Evolutionary conservation across 331 rosid species (phyloP).

Genomic region (Quercus lobata): DNA sequence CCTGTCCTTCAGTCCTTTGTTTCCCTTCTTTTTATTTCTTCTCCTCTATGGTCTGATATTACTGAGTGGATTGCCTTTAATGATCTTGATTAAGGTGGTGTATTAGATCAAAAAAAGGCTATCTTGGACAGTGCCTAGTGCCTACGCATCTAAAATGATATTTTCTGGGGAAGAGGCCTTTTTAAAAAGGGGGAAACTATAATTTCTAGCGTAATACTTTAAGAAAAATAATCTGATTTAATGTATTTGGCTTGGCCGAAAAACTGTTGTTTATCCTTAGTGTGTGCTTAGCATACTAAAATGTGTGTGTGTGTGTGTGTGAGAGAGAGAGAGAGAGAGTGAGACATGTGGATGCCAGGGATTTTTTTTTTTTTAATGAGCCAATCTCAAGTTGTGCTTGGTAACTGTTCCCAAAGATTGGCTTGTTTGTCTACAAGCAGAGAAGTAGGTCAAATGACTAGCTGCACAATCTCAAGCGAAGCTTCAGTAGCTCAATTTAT

Average conservation of each 20-base stretch:
- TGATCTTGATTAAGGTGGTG: background rate
- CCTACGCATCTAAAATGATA: background rate
- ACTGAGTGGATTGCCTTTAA: background rate
- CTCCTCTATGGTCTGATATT: background rate
- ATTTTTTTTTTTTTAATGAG: background rate
- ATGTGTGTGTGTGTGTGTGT: no score
- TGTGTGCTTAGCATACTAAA: background rate
- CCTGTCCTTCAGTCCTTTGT: background rate
- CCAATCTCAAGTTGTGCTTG: background rate
- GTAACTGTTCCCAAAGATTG: background rate
- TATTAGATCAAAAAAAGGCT: background rate
- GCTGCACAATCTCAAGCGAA: background rate
- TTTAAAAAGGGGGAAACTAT: background rate
- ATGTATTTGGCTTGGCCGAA: background rate
- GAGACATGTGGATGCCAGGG: no score
- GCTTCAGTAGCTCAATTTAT: background rate
- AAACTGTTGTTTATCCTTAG: background rate
- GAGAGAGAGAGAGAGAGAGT: no score
- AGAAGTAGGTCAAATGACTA: background rate
- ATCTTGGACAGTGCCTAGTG: background rate
- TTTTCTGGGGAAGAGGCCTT: background rate
- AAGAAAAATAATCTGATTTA: background rate
- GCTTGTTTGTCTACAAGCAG: background rate
- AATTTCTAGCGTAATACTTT: background rate
- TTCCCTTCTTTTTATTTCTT: background rate